A percentile compares a stretch with the other conserved stretches of the same genome.
Evolutionary conservation across 2,329 filamentous ascomycete genomes (phyloP).

Genomic region (Diplodia scrobiculata): DNA sequence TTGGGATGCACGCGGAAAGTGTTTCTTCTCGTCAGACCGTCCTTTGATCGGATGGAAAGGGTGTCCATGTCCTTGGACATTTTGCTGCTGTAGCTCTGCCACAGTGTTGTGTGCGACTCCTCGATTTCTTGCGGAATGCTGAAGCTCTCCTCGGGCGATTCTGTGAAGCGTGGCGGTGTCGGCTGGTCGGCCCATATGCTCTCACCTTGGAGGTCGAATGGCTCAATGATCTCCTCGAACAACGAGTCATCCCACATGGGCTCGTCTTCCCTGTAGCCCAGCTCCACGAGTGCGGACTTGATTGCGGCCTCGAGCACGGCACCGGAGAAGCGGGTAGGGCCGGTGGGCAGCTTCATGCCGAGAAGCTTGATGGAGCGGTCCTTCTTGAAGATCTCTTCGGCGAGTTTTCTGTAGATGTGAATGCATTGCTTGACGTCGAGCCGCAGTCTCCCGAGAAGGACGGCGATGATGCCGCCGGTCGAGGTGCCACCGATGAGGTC

Average conservation of each 20-base stretch:
- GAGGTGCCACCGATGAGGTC: constrained; percentile 47
- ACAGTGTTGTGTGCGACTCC: constrained; percentile 1
- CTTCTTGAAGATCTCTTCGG: constrained; percentile 45
- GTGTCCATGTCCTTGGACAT: constrained; percentile 2
- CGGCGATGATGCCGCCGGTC: constrained; percentile 47
- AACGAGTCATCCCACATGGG: constrained; percentile 47
- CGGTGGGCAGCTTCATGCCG: constrained; percentile 43
- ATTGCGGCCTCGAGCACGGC: constrained; percentile 43
- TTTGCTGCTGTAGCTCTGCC: constrained; percentile 25
- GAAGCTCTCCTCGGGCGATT: constrained; percentile 34
- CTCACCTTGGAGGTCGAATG: constrained; percentile 36
- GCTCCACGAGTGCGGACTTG: constrained; percentile 40
- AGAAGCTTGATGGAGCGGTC: constrained; percentile 42
- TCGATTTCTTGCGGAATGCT: not conserved
- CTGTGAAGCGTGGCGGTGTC: constrained; percentile 34
- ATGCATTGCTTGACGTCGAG: constrained; percentile 45
- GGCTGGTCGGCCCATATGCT: constrained; percentile 43
- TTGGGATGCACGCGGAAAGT: constrained; percentile 42
- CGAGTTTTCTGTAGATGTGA: constrained; percentile 42
- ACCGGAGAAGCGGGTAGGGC: constrained; percentile 44
- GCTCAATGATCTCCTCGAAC: constrained; percentile 41
- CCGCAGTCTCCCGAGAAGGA: constrained; percentile 44
- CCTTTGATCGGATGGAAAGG: constrained; percentile 29
- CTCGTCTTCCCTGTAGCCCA: constrained; percentile 42
- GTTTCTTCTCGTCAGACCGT: not conserved